Evolutionary conservation across 2,329 filamentous ascomycete genomes (phyloP).

Genomic region (Diaporthe sp.): DNA sequence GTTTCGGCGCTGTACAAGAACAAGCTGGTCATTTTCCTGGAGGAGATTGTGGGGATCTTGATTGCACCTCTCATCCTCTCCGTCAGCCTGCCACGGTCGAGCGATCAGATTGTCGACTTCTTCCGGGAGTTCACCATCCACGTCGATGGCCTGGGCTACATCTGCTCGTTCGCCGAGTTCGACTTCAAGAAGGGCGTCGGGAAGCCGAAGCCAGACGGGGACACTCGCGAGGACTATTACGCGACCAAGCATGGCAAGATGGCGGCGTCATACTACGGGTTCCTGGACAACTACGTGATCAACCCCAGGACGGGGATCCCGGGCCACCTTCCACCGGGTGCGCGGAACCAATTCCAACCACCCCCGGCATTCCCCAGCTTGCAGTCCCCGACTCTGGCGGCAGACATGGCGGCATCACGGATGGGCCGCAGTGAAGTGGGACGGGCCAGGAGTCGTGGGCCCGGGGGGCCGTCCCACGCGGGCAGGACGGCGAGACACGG

Average conservation of each 20-base stretch:
- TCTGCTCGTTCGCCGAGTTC: constrained; percentile 97
- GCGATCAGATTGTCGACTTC: constrained; percentile 95
- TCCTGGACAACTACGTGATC: constrained; percentile 90
- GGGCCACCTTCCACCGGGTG: constrained; percentile 68
- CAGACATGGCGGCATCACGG: constrained; percentile 67
- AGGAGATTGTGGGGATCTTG: constrained; percentile 92
- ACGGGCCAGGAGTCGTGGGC: constrained; percentile 56
- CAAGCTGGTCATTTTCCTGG: constrained; percentile 90
- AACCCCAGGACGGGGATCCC: constrained; percentile 78
- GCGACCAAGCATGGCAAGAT: constrained; percentile 97
- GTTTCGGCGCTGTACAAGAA: constrained; percentile 93
- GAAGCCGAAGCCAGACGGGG: constrained; percentile 59
- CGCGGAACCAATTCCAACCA: constrained; percentile 75
- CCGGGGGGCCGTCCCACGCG: constrained; percentile 50
- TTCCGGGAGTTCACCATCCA: constrained; percentile 98
- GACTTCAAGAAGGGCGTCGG: constrained; percentile 88
- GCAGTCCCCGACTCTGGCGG: constrained; percentile 70
- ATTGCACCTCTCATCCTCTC: constrained; percentile 91
- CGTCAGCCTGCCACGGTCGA: constrained; percentile 87
- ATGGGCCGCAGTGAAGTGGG: constrained; percentile 57
- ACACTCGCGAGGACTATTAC: constrained; percentile 92
- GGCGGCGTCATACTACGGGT: constrained; percentile 96
- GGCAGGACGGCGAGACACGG: constrained; percentile 59
- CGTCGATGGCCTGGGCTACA: constrained; percentile 94
- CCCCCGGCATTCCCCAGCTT: constrained; percentile 81